Base-by-base conservation (phyloP, 2,329 filamentous ascomycete genomes). In the Pseudogymnoascus sp. region DNA sequence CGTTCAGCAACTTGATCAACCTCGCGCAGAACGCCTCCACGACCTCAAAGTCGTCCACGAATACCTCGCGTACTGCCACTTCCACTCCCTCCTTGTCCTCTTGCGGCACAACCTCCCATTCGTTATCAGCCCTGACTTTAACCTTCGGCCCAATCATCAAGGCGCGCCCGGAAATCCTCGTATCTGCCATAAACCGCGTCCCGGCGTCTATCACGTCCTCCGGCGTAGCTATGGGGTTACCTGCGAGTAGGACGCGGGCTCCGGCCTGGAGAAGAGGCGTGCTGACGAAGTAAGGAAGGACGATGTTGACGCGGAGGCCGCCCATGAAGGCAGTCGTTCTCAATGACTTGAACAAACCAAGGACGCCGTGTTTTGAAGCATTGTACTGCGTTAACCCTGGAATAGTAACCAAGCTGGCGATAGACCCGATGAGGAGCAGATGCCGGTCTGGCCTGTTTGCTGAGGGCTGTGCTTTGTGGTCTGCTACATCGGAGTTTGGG, bases 231-330 rank as follows among this genome's bases (percentile, higher is more conserved):
- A 81, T 75, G 1, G 77, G 81, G 2, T 76, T 78, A 12, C 87
- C 87, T 0, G 85, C 82, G 2, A 89, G 77, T 14, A 87, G 64
- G 1, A 81, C 65, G 28, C 82, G 77, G 16, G 78, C 84, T 1
- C 67, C 63, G 1, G 74, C 64, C 0, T 78, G 74, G 3, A 87
- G 71, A 50, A 89, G 79, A n/a, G 84, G 82, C 12, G 84, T 87
- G 68, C 85, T 82, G 69, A 82, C 79, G 72, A 88, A 89, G 73
- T 89, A 89, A 0, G 87, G 87, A 64, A 81, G 82, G n/a, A 90
- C 72, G 69, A 89, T 78, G 70, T 89, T 90, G 64, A 88, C 76
- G 50, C 88, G 79, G 44, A 89, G 75, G 23, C 83, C 82, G 44
- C 79, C 74, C 6, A 73, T 67, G 62, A 79, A 78, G 2, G 80